phyloP scores from a whole-genome alignment of 129 eudicot species.

The Helianthus tuberosus region DNA sequence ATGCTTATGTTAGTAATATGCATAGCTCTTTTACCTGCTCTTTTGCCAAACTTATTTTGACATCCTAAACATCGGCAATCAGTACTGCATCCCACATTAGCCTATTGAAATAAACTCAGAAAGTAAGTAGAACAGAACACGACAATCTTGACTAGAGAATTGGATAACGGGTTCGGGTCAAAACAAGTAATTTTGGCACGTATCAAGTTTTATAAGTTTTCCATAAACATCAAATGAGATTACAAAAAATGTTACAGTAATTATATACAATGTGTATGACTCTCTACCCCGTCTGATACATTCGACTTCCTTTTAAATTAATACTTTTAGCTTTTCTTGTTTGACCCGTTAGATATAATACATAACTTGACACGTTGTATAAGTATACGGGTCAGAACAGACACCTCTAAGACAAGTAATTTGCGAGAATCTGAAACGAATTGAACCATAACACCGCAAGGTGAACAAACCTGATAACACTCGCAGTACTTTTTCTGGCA shows the following conservation, averaged over 20 bases:
- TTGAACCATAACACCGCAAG: not conserved
- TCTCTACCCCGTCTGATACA: not conserved
- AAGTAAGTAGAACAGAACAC: slow-evolving; percentile 13
- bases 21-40: slow-evolving; percentile 53
- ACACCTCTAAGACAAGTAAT: not conserved
- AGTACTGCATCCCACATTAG: slow-evolving; percentile 73
- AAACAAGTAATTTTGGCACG: too few species aligned
- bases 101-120: slow-evolving; percentile 38
- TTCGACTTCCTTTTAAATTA: not conserved
- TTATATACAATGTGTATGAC: not conserved
- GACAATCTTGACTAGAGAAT: too few species aligned
- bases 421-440: not conserved
- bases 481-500: slow-evolving; percentile 78
- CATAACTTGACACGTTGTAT: not conserved
- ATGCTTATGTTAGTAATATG: not conserved
- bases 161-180: too few species aligned
- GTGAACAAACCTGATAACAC: slow-evolving; percentile 70
- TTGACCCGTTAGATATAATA: not conserved
- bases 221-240: not conserved
- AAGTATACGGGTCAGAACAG: not conserved
- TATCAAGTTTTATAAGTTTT: not conserved
- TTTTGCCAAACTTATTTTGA: slow-evolving; percentile 62
- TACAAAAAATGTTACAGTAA: not conserved
- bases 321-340: not conserved
- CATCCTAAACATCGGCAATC: slow-evolving; percentile 94